Conservation (phyloP, 139 green algal species). For the Closterium sp. region DNA sequence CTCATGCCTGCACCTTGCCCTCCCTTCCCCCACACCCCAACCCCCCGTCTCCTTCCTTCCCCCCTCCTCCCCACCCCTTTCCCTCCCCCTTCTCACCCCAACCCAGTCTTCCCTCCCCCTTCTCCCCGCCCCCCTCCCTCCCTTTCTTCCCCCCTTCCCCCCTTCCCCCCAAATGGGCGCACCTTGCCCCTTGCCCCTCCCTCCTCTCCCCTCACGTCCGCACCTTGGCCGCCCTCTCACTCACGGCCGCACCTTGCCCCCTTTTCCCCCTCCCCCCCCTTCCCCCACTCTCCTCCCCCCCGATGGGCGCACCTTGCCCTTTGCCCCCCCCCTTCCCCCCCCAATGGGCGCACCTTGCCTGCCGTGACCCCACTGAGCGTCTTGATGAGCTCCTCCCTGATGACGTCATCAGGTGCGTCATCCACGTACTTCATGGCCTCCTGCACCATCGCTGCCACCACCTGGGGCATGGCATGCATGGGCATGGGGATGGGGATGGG, state of each 20-base stretch:
- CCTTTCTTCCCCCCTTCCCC: too few relatives aligned
- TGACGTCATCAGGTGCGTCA: conserved; percentile 67
- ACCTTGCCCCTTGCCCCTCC: not conserved
- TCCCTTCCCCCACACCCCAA: not conserved
- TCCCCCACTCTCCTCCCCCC: too few relatives aligned
- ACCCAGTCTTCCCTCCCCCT: not conserved
- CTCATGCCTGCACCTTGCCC: not conserved
- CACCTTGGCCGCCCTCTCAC: too few relatives aligned
- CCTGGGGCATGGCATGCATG: conserved; percentile 54
- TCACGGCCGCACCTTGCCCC: not conserved
- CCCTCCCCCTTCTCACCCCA: not conserved
- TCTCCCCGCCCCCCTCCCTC: not conserved
- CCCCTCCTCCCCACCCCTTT: too few relatives aligned
- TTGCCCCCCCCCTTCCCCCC: too few relatives aligned
- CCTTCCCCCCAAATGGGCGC: not conserved
- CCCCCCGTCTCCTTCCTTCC: not conserved
- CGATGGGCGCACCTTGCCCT: too few relatives aligned
- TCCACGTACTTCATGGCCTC: conserved; percentile 84
- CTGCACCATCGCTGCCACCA: conserved; percentile 85
- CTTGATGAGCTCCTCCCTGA: conserved; percentile 85
- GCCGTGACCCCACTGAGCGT: conserved; percentile 89
- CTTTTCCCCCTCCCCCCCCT: not conserved
- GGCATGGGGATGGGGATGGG: too few relatives aligned
- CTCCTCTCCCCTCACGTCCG: too few relatives aligned
- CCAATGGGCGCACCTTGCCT: conserved; percentile 68